A percentile compares a stretch with the other conserved stretches of the same genome.
Conservation (phyloP, 2,329 filamentous ascomycete genomes). For the Coleophoma crateriformis region DNA sequence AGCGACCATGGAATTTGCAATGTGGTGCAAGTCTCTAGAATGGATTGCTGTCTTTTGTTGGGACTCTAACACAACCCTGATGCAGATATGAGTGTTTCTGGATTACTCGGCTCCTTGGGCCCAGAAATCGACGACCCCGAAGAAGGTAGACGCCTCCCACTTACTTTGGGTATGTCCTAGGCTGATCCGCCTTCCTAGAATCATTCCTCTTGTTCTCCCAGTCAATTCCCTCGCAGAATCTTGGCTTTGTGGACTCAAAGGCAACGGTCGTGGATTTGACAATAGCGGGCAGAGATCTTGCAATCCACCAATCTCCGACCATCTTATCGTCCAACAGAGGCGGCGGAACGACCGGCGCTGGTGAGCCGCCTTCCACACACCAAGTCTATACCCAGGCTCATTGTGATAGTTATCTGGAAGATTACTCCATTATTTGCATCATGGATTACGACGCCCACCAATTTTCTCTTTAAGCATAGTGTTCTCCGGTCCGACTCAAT, state of each 20-base stretch:
- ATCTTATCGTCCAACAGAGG: slow-evolving; percentile 72
- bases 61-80: background rate
- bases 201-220: slow-evolving; percentile 83
- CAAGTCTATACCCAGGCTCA: background rate
- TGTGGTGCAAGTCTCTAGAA: background rate
- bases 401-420: slow-evolving; percentile 73
- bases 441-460: slow-evolving; percentile 64
- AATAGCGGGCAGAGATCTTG: slow-evolving; percentile 64
- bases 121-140: slow-evolving; percentile 49
- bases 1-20: too few relatives aligned
- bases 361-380: slow-evolving; percentile 27
- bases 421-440: slow-evolving; percentile 77
- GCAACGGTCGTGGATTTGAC: slow-evolving; percentile 60
- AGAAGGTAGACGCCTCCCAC: slow-evolving; percentile 42
- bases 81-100: slow-evolving; percentile 21
- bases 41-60: background rate
- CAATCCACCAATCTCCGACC: slow-evolving; percentile 77
- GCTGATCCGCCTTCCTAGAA: slow-evolving; percentile 46
- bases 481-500: slow-evolving; percentile 49
- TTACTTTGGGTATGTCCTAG: too few relatives aligned
- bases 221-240: slow-evolving; percentile 64
- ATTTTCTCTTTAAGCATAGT: slow-evolving; percentile 53
- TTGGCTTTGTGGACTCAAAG: slow-evolving; percentile 79
- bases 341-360: slow-evolving; percentile 69
- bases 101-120: slow-evolving; percentile 36